These are phyloP conservation scores for Macadamia integrifolia DNA, from an alignment of 164 flowering plant genomes.

Conservation along the genomic window DNA sequence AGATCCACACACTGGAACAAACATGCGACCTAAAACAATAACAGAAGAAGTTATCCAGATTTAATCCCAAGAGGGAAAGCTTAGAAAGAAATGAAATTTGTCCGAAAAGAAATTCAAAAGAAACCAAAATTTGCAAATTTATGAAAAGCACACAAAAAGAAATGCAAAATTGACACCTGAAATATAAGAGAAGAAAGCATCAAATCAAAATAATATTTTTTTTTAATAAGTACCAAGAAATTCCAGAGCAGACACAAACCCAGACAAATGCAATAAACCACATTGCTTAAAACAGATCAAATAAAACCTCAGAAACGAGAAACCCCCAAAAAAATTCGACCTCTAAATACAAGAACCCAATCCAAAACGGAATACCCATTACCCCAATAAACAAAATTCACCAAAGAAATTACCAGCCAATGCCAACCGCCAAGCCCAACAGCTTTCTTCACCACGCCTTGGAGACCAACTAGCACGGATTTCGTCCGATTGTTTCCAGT, in stretches of 20 bases:
- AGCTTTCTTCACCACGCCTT: constrained; percentile 89
- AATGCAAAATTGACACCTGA: neutral
- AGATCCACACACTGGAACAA: constrained; percentile 20
- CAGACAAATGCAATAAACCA: constrained; percentile 6
- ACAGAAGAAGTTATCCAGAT: constrained; percentile 18
- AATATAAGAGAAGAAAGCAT: neutral
- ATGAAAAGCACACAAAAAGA: neutral
- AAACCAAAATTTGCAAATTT: neutral
- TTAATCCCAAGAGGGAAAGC: neutral
- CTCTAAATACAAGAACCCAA: constrained; percentile 1
- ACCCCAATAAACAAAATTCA: constrained; percentile 1
- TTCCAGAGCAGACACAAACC: neutral
- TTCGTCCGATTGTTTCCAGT: constrained; percentile 86
- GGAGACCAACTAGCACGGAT: constrained; percentile 80
- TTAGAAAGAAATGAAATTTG: neutral
- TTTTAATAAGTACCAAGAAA: neutral
- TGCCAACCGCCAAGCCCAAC: constrained; percentile 95
- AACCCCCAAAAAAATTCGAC: neutral
- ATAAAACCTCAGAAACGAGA: constrained; percentile 1
- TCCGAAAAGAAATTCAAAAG: neutral
- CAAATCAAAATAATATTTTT: neutral
- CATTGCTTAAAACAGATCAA: constrained; percentile 21
- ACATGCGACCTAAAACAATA: constrained; percentile 3
- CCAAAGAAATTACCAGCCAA: constrained; percentile 75
- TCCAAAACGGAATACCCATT: constrained; percentile 3